A percentile compares a stretch with the other conserved stretches of the same genome.
Conservation (phyloP, 306 rosid species). For the Elaeagnus macrophylla region DNA sequence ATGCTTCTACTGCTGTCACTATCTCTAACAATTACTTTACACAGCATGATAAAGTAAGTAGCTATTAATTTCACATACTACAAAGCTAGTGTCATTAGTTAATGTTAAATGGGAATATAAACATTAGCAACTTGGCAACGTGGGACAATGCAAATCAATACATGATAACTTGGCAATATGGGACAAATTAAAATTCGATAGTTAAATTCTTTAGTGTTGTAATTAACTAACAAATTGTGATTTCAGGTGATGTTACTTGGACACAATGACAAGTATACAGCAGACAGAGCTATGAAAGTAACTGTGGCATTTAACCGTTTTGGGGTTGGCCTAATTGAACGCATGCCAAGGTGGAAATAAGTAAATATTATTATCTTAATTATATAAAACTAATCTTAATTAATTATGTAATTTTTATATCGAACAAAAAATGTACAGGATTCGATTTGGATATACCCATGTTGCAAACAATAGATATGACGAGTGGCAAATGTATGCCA, state of each 20-base stretch:
- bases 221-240: not conserved
- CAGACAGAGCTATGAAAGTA: constrained; percentile 50
- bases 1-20: constrained; percentile 67
- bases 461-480: constrained; percentile 74
- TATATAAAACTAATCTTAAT: not conserved
- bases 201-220: too few relatives aligned
- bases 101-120: too few relatives aligned
- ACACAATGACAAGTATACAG: constrained; percentile 45
- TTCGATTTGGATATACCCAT: constrained; percentile 83
- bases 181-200: too few relatives aligned
- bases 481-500: constrained; percentile 75
- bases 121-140: too few relatives aligned
- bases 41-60: constrained; percentile 71
- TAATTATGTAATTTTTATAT: not conserved
- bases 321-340: constrained; percentile 43
- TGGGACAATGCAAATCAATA: too few relatives aligned
- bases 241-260: constrained; percentile 82
- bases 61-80: too few relatives aligned
- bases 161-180: too few relatives aligned
- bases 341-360: constrained; percentile 61
- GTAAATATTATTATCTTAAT: too few relatives aligned
- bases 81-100: too few relatives aligned
- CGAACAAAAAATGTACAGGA: constrained; percentile 26
- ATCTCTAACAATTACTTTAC: constrained; percentile 70
- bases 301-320: constrained; percentile 40